Conservation (phyloP, 352 stramenopile species). For the Thalassiosira sp. region DNA sequence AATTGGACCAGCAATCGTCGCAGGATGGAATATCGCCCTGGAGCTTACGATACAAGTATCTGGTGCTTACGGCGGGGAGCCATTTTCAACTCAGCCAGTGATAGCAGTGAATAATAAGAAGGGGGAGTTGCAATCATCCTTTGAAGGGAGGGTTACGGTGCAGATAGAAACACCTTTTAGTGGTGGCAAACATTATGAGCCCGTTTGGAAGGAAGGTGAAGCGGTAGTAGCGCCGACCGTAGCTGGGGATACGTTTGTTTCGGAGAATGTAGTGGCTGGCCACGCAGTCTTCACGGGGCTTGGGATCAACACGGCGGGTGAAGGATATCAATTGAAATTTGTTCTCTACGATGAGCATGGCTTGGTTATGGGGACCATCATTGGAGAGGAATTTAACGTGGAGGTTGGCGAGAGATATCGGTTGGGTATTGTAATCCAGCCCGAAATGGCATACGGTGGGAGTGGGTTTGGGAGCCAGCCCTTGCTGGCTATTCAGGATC, state of each 20-base stretch:
- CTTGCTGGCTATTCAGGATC: slow-evolving; percentile 55
- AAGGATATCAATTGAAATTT: slow-evolving; percentile 58
- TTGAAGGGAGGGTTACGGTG: slow-evolving; percentile 49
- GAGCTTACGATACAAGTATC: slow-evolving; percentile 36
- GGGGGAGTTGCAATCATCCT: slow-evolving; percentile 46
- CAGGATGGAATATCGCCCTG: slow-evolving; percentile 56
- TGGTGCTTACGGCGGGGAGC: slow-evolving; percentile 45
- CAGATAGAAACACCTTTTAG: slow-evolving; percentile 27
- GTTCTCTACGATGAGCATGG: slow-evolving; percentile 55
- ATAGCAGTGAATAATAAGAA: slow-evolving; percentile 49
- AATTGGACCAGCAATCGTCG: slow-evolving; percentile 5
- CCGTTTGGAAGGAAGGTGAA: slow-evolving; percentile 26
- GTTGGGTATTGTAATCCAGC: slow-evolving; percentile 49
- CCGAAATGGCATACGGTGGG: slow-evolving; percentile 56
- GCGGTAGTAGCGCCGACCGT: neutral
- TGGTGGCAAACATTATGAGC: slow-evolving; percentile 26
- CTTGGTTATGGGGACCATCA: slow-evolving; percentile 35
- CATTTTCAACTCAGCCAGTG: slow-evolving; percentile 48
- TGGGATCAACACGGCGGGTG: slow-evolving; percentile 45
- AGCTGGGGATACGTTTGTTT: slow-evolving; percentile 23
- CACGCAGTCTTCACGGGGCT: slow-evolving; percentile 46
- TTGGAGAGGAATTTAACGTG: slow-evolving; percentile 52
- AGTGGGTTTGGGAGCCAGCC: slow-evolving; percentile 52
- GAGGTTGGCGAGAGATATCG: slow-evolving; percentile 46
- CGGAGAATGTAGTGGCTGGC: slow-evolving; percentile 33